These are phyloP conservation scores for Rubus parviflorus DNA, from an alignment of 306 rosid species.

Conservation along the genomic window DNA sequence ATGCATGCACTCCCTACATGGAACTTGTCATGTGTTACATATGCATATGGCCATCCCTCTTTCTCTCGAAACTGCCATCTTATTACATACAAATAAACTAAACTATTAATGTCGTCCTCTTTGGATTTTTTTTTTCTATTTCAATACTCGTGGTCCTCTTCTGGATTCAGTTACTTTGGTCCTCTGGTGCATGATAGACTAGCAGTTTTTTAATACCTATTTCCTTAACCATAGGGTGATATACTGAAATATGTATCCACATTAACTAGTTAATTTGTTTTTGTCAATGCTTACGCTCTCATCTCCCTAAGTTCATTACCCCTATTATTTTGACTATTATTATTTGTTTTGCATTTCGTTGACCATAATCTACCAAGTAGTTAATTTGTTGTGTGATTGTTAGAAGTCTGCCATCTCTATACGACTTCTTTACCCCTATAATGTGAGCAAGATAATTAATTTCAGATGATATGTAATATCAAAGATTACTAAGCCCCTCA, in stretches of 20 bases:
- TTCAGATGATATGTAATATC: not conserved
- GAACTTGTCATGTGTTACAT: not conserved
- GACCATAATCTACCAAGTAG: not conserved
- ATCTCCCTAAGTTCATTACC: not conserved
- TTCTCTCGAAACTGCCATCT: not conserved
- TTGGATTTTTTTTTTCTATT: not conserved
- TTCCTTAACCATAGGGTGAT: not conserved
- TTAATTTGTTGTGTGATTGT: too few species aligned
- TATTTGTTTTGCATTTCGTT: not conserved
- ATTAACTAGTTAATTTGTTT: not conserved
- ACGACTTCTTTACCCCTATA: not conserved
- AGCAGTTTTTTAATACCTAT: not conserved
- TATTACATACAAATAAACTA: not conserved
- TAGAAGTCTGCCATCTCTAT: not conserved
- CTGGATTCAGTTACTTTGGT: not conserved
- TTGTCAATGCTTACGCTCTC: not conserved
- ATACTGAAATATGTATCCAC: not conserved
- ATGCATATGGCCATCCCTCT: not conserved
- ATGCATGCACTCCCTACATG: not conserved
- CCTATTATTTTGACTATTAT: not conserved
- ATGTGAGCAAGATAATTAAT: not conserved
- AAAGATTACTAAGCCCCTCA: not conserved
- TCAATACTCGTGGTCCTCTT: not conserved
- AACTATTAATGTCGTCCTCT: not conserved
- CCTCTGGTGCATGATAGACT: not conserved